Percentiles rank a stretch among this genome's conserved stretches.
phyloP scores from a whole-genome alignment of 2,329 filamentous ascomycete genomes.

The Aspergillus sp. region DNA sequence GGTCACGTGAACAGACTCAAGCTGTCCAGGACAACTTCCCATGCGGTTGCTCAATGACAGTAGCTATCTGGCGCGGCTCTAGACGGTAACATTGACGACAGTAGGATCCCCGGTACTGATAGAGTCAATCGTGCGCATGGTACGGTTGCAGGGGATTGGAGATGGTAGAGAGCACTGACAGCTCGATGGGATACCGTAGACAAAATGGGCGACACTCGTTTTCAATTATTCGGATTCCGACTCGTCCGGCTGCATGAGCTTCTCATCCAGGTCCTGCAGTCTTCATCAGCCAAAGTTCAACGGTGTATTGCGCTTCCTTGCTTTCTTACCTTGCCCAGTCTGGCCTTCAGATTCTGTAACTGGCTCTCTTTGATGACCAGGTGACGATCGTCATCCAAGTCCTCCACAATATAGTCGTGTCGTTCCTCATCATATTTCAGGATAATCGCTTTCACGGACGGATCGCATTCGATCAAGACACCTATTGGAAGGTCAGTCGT shows the following conservation, averaged over 20 bases:
- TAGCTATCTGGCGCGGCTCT: too few relatives aligned
- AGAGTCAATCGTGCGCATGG: too few relatives aligned
- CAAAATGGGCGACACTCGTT: not conserved
- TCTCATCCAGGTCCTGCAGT: constrained; percentile 39
- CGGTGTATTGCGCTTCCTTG: not conserved
- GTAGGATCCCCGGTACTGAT: too few relatives aligned
- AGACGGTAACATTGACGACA: too few relatives aligned
- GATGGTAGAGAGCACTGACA: not conserved
- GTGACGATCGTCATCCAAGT: constrained; percentile 39
- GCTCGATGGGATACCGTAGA: not conserved
- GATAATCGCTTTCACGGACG: constrained; percentile 43
- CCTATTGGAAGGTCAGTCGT: constrained; percentile 18
- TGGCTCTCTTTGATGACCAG: constrained; percentile 42
- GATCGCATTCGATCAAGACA: constrained; percentile 41
- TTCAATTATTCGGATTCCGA: constrained; percentile 33
- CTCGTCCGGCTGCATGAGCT: constrained; percentile 41
- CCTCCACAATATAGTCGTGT: constrained; percentile 42
- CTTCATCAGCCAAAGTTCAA: not conserved
- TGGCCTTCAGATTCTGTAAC: constrained; percentile 33
- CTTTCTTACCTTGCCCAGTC: constrained; percentile 32
- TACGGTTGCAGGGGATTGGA: not conserved
- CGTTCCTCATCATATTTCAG: constrained; percentile 41
- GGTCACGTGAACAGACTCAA: too few relatives aligned
- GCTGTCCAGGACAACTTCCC: too few relatives aligned
- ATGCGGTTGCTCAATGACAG: too few relatives aligned